phyloP scores from a whole-genome alignment of 495 filamentous ascomycete species.

The Penicillium waksmanii region DNA sequence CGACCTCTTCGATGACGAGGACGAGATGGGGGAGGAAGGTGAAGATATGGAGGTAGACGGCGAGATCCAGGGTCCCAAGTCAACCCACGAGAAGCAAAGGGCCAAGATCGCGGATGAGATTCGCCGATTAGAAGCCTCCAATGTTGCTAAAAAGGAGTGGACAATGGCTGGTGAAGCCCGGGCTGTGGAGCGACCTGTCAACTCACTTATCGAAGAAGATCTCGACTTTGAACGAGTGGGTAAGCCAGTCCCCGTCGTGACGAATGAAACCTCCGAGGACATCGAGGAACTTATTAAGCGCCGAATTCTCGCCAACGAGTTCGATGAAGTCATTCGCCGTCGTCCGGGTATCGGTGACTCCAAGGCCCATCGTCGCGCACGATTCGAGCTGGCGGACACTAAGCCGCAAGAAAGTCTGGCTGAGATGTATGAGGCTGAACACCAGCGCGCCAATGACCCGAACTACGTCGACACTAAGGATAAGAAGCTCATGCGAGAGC shows the following conservation, averaged over 20 bases:
- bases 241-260: slow-evolving; percentile 93
- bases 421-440: slow-evolving; percentile 93
- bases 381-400: slow-evolving; percentile 81
- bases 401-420: slow-evolving; percentile 86
- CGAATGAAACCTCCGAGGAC: slow-evolving; percentile 87
- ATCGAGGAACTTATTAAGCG: slow-evolving; percentile 95
- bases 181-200: slow-evolving; percentile 78
- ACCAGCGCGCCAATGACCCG: slow-evolving; percentile 76
- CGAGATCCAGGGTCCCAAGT: slow-evolving; percentile 62
- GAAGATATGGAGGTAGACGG: slow-evolving; percentile 35
- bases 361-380: slow-evolving; percentile 63
- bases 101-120: slow-evolving; percentile 88
- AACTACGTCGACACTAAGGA: slow-evolving; percentile 77
- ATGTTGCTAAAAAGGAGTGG: slow-evolving; percentile 91
- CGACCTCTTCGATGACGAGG: slow-evolving; percentile 87
- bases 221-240: slow-evolving; percentile 95
- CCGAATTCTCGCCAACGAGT: slow-evolving; percentile 86
- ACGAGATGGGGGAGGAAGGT: slow-evolving; percentile 54
- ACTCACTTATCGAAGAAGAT: slow-evolving; percentile 93
- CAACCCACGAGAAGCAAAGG: slow-evolving; percentile 83
- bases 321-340: slow-evolving; percentile 87
- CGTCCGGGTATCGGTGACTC: slow-evolving; percentile 61
- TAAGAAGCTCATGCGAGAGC: slow-evolving; percentile 79
- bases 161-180: slow-evolving; percentile 86
- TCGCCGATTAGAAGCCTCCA: slow-evolving; percentile 82